These are phyloP conservation scores for Salix exigua DNA, from an alignment of 345 rosid species.

Conservation along the genomic window DNA sequence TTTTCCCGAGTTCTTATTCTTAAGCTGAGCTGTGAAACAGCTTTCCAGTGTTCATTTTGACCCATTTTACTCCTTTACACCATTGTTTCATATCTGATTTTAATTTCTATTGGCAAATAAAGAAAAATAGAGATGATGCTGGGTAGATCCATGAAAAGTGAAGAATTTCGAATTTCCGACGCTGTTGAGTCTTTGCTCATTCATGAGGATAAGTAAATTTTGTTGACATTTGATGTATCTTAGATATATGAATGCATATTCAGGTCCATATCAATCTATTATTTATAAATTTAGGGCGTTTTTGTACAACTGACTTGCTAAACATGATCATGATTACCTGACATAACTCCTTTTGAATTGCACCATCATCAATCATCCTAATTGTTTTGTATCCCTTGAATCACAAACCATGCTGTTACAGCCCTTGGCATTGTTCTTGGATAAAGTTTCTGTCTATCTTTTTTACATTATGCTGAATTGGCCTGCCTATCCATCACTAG, in stretches of 20 bases:
- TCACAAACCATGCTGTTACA: not conserved
- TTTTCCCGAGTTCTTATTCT: not conserved
- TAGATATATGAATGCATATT: not conserved
- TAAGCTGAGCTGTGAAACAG: not conserved
- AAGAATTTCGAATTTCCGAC: not conserved
- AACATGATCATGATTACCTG: not conserved
- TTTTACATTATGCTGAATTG: not conserved
- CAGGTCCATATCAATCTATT: not conserved
- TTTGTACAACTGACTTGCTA: not conserved
- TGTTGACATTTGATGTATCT: not conserved
- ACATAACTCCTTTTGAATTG: not conserved
- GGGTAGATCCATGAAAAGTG: not conserved
- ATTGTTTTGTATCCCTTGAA: not conserved
- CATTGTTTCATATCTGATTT: not conserved
- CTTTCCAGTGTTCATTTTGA: not conserved
- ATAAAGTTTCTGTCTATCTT: not conserved
- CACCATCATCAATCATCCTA: not conserved
- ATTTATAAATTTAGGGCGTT: not conserved
- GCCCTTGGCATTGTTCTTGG: not conserved
- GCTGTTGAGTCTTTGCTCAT: not conserved
- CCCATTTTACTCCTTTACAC: not conserved
- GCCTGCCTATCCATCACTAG: not conserved
- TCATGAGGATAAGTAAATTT: not conserved
- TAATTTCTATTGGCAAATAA: not conserved
- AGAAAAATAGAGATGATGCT: not conserved